These are phyloP conservation scores for Geotrichum europaeum DNA, from an alignment of 1,139 yeast genomes.

Conservation along the genomic window DNA sequence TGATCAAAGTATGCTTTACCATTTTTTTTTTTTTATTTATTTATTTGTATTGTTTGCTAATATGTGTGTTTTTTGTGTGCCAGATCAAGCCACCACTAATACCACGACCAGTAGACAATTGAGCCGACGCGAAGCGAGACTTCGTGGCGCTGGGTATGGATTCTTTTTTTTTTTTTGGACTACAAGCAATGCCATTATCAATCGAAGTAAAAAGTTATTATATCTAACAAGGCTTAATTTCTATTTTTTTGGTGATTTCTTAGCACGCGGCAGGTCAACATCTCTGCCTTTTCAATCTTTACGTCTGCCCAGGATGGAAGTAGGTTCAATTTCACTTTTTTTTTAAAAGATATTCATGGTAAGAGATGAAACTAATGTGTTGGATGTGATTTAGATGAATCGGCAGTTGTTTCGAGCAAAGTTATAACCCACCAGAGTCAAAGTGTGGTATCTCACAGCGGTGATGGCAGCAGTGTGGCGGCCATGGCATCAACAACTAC, in stretches of 20 bases:
- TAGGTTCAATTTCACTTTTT: background rate
- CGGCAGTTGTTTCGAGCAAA: background rate
- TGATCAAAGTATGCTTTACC: background rate
- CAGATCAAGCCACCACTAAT: background rate
- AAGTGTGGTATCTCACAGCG: background rate
- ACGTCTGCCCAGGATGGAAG: background rate
- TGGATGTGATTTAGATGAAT: background rate
- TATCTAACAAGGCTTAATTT: background rate
- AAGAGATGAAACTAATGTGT: background rate
- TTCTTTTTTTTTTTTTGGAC: background rate
- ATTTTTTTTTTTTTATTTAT: background rate
- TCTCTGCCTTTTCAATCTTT: conserved; percentile 13
- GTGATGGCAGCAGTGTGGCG: background rate
- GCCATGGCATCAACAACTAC: background rate
- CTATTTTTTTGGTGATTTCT: background rate
- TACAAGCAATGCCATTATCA: background rate
- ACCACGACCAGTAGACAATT: background rate
- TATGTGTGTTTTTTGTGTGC: background rate
- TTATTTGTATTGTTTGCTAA: background rate
- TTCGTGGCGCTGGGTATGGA: conserved; percentile 28
- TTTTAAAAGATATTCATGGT: background rate
- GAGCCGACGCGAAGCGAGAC: conserved; percentile 23
- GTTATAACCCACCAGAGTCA: background rate
- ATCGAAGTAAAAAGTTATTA: too few relatives aligned
- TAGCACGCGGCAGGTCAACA: conserved; percentile 17